phyloP scores from a whole-genome alignment of 371 early-diverging fungal species.

The Mucor lusitanicus region DNA sequence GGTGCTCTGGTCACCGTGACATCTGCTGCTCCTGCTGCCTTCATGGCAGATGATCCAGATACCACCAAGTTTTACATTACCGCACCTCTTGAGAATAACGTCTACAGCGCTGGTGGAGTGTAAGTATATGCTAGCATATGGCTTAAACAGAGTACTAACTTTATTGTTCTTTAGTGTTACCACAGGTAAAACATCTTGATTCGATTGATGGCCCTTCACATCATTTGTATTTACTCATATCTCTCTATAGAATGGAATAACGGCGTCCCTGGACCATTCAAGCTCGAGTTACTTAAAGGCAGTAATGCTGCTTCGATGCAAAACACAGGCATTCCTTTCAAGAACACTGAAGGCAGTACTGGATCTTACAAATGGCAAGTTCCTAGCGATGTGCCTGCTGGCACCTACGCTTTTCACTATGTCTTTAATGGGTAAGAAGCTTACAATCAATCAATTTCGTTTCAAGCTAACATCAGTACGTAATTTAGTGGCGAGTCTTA shows the following conservation, averaged over 20 bases:
- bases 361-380: neutral
- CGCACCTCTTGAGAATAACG: neutral
- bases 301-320: neutral
- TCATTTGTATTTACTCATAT: neutral
- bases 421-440: neutral
- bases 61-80: neutral
- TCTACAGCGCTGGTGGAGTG: neutral
- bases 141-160: neutral
- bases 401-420: neutral
- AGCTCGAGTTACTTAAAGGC: neutral
- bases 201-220: too few relatives aligned
- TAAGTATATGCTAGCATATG: neutral
- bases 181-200: neutral
- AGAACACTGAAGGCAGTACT: neutral
- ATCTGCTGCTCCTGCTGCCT: neutral
- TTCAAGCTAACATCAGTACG: neutral
- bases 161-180: neutral
- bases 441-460: neutral
- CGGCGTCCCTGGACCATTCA: neutral
- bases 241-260: neutral
- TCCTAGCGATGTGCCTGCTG: neutral
- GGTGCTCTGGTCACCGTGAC: neutral
- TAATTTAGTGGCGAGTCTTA: neutral
- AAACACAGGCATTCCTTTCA: neutral
- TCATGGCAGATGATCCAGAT: neutral